Base-by-base conservation (phyloP, 1,284 basidiomycete species). In the Malassezia restricta region DNA sequence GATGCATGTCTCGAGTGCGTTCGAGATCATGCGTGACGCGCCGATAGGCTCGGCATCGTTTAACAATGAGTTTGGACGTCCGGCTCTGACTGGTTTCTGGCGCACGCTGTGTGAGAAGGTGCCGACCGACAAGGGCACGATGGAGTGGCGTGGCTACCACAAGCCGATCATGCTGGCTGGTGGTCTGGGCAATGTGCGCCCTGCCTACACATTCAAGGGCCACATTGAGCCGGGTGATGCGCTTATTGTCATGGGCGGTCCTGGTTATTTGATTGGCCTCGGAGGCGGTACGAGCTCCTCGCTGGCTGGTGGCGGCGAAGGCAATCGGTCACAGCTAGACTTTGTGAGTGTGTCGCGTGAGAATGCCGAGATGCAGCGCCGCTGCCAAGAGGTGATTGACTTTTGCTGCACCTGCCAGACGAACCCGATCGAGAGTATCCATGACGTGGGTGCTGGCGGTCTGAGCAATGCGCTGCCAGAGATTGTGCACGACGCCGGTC, bases 91-190 rank as follows among this genome's bases (percentile, higher is more conserved):
- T 86, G 61, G 78, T 66, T 70, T 71, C 58, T 67, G 62, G 67
- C 58, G 71, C 40, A 74, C 71, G 41, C 68, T 61, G 53, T 69
- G 60, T 45, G 65, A 70, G 48, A 58, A 63, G 3, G 62, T 73
- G 43, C 62, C 67, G 27, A 42, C 44, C 5, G 51, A 44, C 8
- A 56, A 60, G 30, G 58, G 55, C 43, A 32, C 40, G 5, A 33
- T 39, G 43, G 83, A 90, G 70, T 78, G 91, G n/a, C 79, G 90
- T 53, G 92, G 92, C 0, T 99, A 95, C 76, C 94, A 98, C 77
- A 99, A 99, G 75, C 92, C 92, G 12, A 95, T 99, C 77, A 99
- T 99, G 94, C 85, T 98, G 60, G 94, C 94, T 14, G 92, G 92
- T 44, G 92, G 92, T 38, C 82, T 92, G 54, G 92, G 92, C 8